Evolutionary conservation across 139 green algal genomes (phyloP).

Genomic region (Pycnococcus provasolii): DNA sequence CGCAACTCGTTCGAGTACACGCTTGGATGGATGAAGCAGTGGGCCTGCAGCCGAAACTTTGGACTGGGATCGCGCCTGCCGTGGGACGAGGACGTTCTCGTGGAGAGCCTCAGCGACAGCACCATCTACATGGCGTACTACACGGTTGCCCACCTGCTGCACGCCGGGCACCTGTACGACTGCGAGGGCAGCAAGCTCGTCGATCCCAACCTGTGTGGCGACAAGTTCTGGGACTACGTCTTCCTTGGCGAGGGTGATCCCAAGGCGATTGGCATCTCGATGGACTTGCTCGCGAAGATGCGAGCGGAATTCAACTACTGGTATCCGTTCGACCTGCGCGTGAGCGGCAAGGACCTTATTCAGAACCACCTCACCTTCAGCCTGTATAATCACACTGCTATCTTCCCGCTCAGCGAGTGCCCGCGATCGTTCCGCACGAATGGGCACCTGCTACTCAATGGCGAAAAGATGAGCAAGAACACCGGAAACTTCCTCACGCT

Average conservation of each 20-base stretch:
- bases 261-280: constrained; percentile 40
- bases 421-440: constrained; percentile 72
- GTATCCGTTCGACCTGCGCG: constrained; percentile 96
- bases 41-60: constrained; percentile 90
- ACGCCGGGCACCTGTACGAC: constrained; percentile 83
- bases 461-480: constrained; percentile 97
- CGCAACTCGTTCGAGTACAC: constrained; percentile 63
- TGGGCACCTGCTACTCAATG: constrained; percentile 94
- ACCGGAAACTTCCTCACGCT: constrained; percentile 65
- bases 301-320: constrained; percentile 90
- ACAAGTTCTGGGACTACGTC: constrained; percentile 84
- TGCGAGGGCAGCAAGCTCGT: constrained; percentile 31
- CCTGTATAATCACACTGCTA: constrained; percentile 93
- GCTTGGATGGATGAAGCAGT: constrained; percentile 90
- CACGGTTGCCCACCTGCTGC: constrained; percentile 75
- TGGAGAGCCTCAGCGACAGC: constrained; percentile 95
- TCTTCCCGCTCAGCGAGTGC: constrained; percentile 59
- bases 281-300: constrained; percentile 49
- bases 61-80: constrained; percentile 88
- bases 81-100: constrained; percentile 89
- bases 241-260: constrained; percentile 51
- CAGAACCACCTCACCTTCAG: constrained; percentile 98
- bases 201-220: constrained; percentile 62
- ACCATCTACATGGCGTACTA: constrained; percentile 99
- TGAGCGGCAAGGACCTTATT: constrained; percentile 91